Evolutionary conservation across 2,329 filamentous ascomycete genomes (phyloP), one percentile per base, ranked within the genome.

Genomic region (Trichophaea hybrida): DNA sequence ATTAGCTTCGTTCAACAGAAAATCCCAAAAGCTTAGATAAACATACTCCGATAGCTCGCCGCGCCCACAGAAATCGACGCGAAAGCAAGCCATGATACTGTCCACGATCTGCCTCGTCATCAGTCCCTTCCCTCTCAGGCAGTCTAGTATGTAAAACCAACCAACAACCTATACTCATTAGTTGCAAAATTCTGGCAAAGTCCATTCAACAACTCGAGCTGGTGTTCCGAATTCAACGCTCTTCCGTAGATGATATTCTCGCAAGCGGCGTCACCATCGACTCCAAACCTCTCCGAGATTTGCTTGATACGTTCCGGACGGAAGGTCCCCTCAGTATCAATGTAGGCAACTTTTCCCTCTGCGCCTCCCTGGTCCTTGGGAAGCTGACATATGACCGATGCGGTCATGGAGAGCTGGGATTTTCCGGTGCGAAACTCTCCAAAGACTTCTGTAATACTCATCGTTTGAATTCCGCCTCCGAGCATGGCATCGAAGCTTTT

Each of bases 31-130:
- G 24, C 24, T 40, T 1, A 5, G 12, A 32, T n/a, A 17, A n/a
- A 52, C 60, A 37, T 52, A 65, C 64, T 85, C 83, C 17, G 80
- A 80, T 59, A 85, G 75, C 69, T 86, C 83, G 15, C 81, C 83
- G 58, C 83, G 79, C 6, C 83, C 83, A 66, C 75, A 77, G 66
- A 79, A 86, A 71, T 85, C 83, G 49, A 82, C 81, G 37, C 83
- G 78, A 67, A 84, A 86, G 58, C 82, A 78, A 51, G 82, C 80
- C 78, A 85, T 84, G 68, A 85, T 82, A 67, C 81, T 84, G 71
- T 86, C 83, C 67, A 86, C 79, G 64, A 86, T 77, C 55, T 65
- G 24, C 33, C 31, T n/a, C 17, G 10, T 58, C 50, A 55, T 43
- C 33, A 52, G 33, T 49, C 37, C 17, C 58, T 43, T 61, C 31